Percentiles rank a stretch among this genome's conserved stretches.
phyloP scores from a whole-genome alignment of 371 early-diverging fungal species.

The Mucor velutinosus region DNA sequence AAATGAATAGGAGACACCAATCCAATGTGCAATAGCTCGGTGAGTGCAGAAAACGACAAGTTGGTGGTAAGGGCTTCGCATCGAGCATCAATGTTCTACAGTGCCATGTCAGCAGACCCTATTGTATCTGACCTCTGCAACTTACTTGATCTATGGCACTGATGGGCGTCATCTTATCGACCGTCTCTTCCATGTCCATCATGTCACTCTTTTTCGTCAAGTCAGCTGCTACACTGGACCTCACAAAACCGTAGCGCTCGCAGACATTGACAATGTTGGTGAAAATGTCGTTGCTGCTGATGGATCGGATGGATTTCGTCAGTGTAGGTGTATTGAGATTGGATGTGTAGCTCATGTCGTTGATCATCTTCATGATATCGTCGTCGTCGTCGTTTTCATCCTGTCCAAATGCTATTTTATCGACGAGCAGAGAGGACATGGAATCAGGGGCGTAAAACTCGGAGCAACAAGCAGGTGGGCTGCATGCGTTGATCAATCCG shows the following conservation, averaged over 20 bases:
- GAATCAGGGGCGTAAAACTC: conserved; percentile 35
- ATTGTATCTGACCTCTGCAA: not conserved
- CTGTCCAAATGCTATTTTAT: conserved; percentile 25
- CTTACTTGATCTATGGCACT: conserved; percentile 20
- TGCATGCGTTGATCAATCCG: conserved; percentile 52
- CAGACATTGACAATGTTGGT: conserved; percentile 41
- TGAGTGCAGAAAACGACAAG: conserved; percentile 20
- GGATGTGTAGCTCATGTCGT: conserved; percentile 30
- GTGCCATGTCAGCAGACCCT: not conserved
- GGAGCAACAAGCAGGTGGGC: conserved; percentile 33
- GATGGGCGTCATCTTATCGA: not conserved
- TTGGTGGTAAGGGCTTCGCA: conserved; percentile 26
- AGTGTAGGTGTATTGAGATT: conserved; percentile 34
- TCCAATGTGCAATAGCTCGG: conserved; percentile 43
- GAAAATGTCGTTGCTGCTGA: conserved; percentile 39
- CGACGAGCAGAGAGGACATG: conserved; percentile 24
- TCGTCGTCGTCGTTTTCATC: conserved; percentile 36
- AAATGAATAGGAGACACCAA: conserved; percentile 41
- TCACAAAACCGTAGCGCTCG: conserved; percentile 34
- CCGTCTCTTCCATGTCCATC: conserved; percentile 24
- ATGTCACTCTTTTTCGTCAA: conserved; percentile 25
- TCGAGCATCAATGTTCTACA: conserved; percentile 41
- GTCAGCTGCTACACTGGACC: conserved; percentile 23
- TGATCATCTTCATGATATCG: conserved; percentile 47
- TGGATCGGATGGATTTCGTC: conserved; percentile 32